Percentiles rank a stretch among this genome's conserved stretches.
These are phyloP conservation scores for Dipteronia dyeriana DNA, from an alignment of 345 rosid species.

Conservation along the genomic window DNA sequence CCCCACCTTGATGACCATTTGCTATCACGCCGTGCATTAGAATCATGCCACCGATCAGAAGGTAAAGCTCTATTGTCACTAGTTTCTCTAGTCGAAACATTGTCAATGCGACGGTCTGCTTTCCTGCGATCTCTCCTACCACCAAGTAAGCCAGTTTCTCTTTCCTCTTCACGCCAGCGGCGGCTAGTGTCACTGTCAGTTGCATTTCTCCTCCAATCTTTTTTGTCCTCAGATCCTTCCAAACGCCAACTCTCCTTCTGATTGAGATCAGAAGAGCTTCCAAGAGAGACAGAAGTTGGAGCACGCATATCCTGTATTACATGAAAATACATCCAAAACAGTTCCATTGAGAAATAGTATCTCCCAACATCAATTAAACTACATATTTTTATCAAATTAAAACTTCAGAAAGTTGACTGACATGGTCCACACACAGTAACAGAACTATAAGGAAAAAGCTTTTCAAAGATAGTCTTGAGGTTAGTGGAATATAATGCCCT, in stretches of 20 bases:
- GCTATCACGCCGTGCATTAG: slow-evolving; percentile 54
- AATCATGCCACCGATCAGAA: slow-evolving; percentile 61
- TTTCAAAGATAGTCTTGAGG: neutral
- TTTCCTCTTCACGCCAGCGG: slow-evolving; percentile 84
- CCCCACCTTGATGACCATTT: slow-evolving; percentile 89
- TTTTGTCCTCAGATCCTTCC: slow-evolving; percentile 67
- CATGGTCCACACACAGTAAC: neutral
- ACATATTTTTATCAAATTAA: too few relatives aligned
- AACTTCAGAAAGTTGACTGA: neutral
- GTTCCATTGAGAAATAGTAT: neutral
- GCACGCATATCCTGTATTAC: slow-evolving; percentile 49
- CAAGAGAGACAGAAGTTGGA: slow-evolving; percentile 38
- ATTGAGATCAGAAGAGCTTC: slow-evolving; percentile 44
- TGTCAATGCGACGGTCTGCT: slow-evolving; percentile 54
- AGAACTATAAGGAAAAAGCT: neutral
- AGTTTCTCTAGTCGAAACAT: slow-evolving; percentile 41
- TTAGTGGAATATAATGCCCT: neutral
- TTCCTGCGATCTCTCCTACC: slow-evolving; percentile 64
- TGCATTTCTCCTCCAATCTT: slow-evolving; percentile 61
- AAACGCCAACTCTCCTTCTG: slow-evolving; percentile 69
- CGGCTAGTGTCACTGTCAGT: slow-evolving; percentile 51
- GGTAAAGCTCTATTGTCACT: slow-evolving; percentile 47
- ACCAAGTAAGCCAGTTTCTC: slow-evolving; percentile 73
- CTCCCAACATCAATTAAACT: neutral
- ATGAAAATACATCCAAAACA: neutral